Conservation (phyloP, 176 grass and related monocot species). For the Bothriochloa decipiens region DNA sequence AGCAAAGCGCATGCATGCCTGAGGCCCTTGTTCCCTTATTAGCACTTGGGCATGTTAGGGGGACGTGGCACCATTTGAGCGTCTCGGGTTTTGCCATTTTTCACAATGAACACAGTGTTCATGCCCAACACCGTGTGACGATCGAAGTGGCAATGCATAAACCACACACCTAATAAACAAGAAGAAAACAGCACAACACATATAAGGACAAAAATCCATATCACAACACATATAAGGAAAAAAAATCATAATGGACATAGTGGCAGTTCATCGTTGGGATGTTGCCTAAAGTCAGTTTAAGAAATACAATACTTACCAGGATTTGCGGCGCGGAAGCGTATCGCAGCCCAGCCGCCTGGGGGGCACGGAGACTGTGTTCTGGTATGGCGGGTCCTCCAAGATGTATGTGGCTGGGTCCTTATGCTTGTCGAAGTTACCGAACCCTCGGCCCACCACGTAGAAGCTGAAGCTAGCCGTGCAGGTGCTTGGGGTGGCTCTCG, state of each 20-base stretch:
- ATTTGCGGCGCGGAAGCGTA: conserved; percentile 63
- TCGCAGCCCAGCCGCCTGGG: conserved; percentile 51
- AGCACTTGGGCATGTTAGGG: conserved; percentile 58
- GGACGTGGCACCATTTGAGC: conserved; percentile 44
- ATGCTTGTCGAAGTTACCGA: conserved; percentile 30
- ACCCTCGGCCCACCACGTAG: conserved; percentile 55
- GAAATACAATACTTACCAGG: conserved; percentile 32
- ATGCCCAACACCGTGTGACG: conserved; percentile 62
- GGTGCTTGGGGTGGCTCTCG: conserved; percentile 72
- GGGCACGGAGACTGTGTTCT: conserved; percentile 65
- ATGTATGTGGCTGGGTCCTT: conserved; percentile 49
- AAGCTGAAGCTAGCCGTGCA: conserved; percentile 74
- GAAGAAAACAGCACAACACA: background rate
- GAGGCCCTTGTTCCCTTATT: background rate
- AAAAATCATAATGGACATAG: background rate
- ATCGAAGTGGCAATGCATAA: conserved; percentile 74
- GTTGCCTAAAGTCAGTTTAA: too few species aligned
- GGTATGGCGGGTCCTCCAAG: conserved; percentile 54
- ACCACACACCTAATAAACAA: conserved; percentile 56
- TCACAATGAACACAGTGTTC: conserved; percentile 68
- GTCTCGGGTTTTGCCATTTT: conserved; percentile 24
- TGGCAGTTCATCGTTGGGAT: background rate
- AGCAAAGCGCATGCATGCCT: background rate
- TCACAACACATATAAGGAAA: background rate
- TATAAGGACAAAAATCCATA: background rate